Conservation (phyloP, 2,329 filamentous ascomycete species). For the Pestalotiopsis sp. region DNA sequence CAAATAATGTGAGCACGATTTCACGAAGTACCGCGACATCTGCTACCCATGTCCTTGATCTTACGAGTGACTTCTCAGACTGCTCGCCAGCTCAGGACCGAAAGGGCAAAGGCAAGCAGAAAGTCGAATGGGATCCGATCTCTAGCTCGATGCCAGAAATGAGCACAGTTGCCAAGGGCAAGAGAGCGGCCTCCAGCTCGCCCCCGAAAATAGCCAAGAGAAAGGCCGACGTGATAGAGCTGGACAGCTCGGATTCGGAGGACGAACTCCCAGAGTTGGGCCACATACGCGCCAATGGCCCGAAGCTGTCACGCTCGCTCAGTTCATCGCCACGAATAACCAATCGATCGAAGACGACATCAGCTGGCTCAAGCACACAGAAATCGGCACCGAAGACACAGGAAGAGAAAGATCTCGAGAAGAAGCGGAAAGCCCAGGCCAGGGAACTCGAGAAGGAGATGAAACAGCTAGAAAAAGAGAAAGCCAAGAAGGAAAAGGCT, state of each 20-base stretch:
- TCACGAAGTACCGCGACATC: background rate
- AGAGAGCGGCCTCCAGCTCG: conserved; percentile 17
- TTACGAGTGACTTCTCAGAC: conserved; percentile 29
- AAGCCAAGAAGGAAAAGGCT: conserved; percentile 62
- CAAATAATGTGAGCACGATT: background rate
- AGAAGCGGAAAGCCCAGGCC: conserved; percentile 46
- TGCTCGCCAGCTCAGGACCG: background rate
- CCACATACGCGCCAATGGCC: conserved; percentile 23
- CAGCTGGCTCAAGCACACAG: conserved; percentile 21
- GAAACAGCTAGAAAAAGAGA: conserved; percentile 59
- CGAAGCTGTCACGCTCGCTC: conserved; percentile 10
- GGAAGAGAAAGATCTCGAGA: conserved; percentile 43
- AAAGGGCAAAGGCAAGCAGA: background rate
- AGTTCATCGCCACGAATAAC: conserved; percentile 19
- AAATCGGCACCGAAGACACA: conserved; percentile 27
- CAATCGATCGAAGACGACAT: conserved; percentile 19
- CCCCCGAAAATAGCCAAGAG: conserved; percentile 20
- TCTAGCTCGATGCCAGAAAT: conserved; percentile 54
- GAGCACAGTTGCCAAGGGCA: conserved; percentile 20
- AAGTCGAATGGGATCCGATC: conserved; percentile 49
- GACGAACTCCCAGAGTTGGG: conserved; percentile 53
- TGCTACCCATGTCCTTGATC: conserved; percentile 24
- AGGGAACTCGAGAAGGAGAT: conserved; percentile 58
- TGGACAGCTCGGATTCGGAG: conserved; percentile 34
- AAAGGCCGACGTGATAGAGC: conserved; percentile 34